Percentiles rank a stretch among this genome's conserved stretches.
These are phyloP conservation scores for Castanea sativa DNA, from an alignment of 306 rosid genomes.

Conservation along the genomic window DNA sequence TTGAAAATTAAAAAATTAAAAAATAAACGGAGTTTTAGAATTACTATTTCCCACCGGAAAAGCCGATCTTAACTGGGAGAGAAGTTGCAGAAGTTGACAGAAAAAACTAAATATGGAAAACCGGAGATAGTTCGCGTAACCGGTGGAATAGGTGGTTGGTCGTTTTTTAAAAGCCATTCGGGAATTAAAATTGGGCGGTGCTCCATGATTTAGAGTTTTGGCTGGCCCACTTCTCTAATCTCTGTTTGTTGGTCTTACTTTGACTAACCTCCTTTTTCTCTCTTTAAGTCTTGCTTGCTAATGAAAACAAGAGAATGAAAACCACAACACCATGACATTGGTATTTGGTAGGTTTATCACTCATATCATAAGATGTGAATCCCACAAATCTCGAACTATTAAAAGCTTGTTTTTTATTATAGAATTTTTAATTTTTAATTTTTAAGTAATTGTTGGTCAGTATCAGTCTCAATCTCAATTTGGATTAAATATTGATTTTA, in stretches of 20 bases:
- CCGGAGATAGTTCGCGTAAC: neutral
- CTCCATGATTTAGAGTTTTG: neutral
- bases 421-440: neutral
- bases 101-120: neutral
- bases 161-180: neutral
- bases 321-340: neutral
- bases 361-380: neutral
- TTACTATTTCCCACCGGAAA: slow-evolving; percentile 4
- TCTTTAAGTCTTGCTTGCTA: no score
- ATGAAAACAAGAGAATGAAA: neutral
- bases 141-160: slow-evolving; percentile 9
- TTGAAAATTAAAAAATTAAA: no score
- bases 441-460: neutral
- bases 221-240: neutral
- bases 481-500: neutral
- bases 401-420: neutral
- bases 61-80: slow-evolving; percentile 15
- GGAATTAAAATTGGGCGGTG: slow-evolving; percentile 28
- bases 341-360: no score
- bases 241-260: no score
- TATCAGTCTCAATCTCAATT: neutral
- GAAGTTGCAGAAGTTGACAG: slow-evolving; percentile 1
- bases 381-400: neutral
- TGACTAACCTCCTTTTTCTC: neutral
- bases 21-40: no score